Percentiles rank a stretch among this genome's conserved stretches.
Conservation (phyloP, 2,329 filamentous ascomycete species). For the Beauveria pseudobassiana region DNA sequence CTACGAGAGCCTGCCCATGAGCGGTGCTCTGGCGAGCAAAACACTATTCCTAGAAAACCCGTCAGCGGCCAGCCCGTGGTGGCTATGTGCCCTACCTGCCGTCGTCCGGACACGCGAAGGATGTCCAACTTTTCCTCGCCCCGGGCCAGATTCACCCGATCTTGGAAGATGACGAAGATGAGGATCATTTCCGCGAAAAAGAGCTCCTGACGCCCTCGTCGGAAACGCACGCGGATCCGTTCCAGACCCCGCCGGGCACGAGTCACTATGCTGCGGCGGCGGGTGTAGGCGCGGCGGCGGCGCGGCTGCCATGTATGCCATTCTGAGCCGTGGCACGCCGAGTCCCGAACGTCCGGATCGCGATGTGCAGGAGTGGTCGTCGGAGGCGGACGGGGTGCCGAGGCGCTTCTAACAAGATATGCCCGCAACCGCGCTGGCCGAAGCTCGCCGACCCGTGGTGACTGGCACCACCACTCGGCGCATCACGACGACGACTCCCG, state of each 20-base stretch:
- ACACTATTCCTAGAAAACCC: constrained; percentile 27
- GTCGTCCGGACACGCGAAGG: constrained; percentile 18
- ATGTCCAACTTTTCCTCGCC: constrained; percentile 21
- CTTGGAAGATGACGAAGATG: constrained; percentile 48
- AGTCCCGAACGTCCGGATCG: constrained; percentile 40
- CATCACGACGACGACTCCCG: constrained; percentile 40
- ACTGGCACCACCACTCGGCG: constrained; percentile 28
- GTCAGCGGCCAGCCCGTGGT: constrained; percentile 21
- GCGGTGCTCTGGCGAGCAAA: constrained; percentile 17
- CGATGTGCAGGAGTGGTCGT: constrained; percentile 52
- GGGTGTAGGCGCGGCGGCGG: constrained; percentile 12
- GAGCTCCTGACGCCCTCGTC: constrained; percentile 28
- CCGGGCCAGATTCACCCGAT: constrained; percentile 48
- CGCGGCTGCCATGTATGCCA: constrained; percentile 6
- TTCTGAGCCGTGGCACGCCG: constrained; percentile 29
- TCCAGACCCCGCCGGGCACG: constrained; percentile 34
- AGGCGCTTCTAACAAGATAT: constrained; percentile 42
- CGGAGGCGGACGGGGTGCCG: constrained; percentile 45
- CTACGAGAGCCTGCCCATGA: constrained; percentile 40
- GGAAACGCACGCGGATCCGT: constrained; percentile 39
- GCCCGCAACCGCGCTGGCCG: constrained; percentile 27
- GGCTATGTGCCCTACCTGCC: constrained; percentile 23
- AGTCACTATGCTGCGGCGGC: constrained; percentile 11
- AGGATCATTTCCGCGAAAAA: constrained; percentile 30
- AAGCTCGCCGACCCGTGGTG: constrained; percentile 31